A percentile compares a stretch with the other conserved stretches of the same genome.
These are phyloP conservation scores for Diutina mesorugosa DNA, from an alignment of 1,139 yeast genomes.

Conservation along the genomic window DNA sequence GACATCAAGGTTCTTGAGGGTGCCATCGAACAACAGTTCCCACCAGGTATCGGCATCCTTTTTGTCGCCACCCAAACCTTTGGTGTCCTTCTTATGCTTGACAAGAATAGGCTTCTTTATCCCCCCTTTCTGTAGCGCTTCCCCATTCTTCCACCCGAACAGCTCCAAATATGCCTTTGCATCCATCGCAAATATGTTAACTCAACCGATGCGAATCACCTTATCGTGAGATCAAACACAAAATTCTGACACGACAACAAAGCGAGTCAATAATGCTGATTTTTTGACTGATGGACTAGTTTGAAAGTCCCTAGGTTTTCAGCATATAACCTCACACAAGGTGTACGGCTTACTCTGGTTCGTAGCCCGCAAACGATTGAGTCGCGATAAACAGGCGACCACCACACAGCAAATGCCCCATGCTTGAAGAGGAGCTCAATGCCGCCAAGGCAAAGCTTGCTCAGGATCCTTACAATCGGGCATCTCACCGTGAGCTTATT, in stretches of 20 bases:
- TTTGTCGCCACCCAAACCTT: conserved; percentile 71
- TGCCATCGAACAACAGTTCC: conserved; percentile 92
- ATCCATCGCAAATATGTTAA: conserved; percentile 38
- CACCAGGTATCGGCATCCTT: conserved; percentile 87
- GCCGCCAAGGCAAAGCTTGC: conserved; percentile 4
- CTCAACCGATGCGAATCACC: neutral
- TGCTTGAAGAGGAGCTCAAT: conserved; percentile 2
- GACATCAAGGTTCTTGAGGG: conserved; percentile 67
- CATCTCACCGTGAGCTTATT: conserved; percentile 12
- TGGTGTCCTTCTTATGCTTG: conserved; percentile 78
- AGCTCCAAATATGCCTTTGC: conserved; percentile 59
- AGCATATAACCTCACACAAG: neutral
- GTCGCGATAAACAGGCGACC: neutral
- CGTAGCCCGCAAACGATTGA: neutral
- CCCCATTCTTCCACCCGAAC: conserved; percentile 89
- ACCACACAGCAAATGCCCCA: neutral
- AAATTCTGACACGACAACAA: neutral
- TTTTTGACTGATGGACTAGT: neutral
- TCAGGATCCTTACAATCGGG: conserved; percentile 8
- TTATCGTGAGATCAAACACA: neutral
- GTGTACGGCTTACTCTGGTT: neutral
- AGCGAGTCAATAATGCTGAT: neutral
- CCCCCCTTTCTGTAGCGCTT: conserved; percentile 71
- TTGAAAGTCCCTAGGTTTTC: neutral
- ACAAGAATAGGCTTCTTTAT: conserved; percentile 77